Evolutionary conservation across 2,329 filamentous ascomycete genomes (phyloP), one percentile per base, ranked within the genome.

Genomic region (Xylariaceae sp.): DNA sequence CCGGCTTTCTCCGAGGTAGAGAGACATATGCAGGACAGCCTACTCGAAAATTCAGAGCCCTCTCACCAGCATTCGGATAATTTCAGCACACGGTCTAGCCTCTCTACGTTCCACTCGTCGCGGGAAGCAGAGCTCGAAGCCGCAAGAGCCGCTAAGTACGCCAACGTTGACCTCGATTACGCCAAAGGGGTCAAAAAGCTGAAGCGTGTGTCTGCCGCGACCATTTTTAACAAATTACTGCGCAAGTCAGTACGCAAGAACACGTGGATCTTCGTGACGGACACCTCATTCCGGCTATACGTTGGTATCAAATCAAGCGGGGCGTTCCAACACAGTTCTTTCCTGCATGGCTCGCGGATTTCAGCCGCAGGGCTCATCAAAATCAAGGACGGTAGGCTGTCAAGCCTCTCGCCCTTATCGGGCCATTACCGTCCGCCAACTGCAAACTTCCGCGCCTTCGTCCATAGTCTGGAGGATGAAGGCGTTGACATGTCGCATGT

Each of bases 251-350:
- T 91, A 37, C 88, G 85, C 69, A 90, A 90, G 58, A 92, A 92
- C 65, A 94, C 88, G 4, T 96, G 92, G 92, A 95, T 96, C 60
- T 96, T 95, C 64, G 91, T 92, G 7, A 87, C 88, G 21, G 91
- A 96, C 70, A 92, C 89, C 1, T 86, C 82, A 1, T 94, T 92
- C 68, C 83, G 88, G 0, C 76, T 96, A 0, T 96, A 95, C 68
- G 84, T 96, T 32, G 91, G 91, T 45, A 94, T 96, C 74, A 96
- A 96, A 66, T 84, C 88, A 68, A 87, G 85, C 3, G 92, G 92
- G 10, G 84, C 88, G 4, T 96, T 96, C 65, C 92, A 96, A 65
- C 92, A 96, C 70, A 92, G 87, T 12, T 94, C 89, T 0, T 96
- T 96, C 65, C 77, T 96, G 1, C 88, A 92, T 57, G 92, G 91